phyloP scores from a whole-genome alignment of 202 grass and related monocot genomes.

The Schoenoplectus tabernaemontani region DNA sequence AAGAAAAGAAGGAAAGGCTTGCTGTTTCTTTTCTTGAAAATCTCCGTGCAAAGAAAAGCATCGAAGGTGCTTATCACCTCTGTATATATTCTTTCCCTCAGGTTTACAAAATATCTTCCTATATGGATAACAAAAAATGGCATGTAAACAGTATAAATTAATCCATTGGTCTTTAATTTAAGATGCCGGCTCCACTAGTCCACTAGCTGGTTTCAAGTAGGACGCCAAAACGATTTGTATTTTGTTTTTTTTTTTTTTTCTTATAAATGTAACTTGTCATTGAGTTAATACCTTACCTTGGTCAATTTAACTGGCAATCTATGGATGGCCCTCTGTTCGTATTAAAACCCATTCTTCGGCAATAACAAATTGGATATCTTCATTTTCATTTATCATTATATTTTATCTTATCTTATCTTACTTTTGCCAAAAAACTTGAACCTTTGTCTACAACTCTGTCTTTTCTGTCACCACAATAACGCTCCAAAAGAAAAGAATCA shows the following conservation, averaged over 20 bases:
- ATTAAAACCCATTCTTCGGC: not conserved
- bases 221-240: not conserved
- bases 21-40: not conserved
- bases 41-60: conserved; percentile 41
- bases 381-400: not conserved
- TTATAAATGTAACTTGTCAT: conserved; percentile 6
- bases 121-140: not conserved
- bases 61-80: conserved; percentile 24
- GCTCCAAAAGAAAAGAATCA: conserved; percentile 52
- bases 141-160: not conserved
- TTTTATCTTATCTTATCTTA: conserved; percentile 9
- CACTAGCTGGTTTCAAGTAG: not conserved
- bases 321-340: not conserved
- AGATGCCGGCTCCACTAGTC: not conserved
- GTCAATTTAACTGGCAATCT: not conserved
- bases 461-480: conserved; percentile 25
- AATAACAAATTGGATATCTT: not conserved
- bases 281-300: not conserved
- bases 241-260: not conserved
- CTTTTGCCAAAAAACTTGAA: not conserved
- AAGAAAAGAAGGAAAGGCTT: not conserved
- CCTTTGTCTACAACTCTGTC: not conserved
- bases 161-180: not conserved
- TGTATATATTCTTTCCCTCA: conserved; percentile 23
- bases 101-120: conserved; percentile 15